Evolutionary conservation across 2,329 filamentous ascomycete species (phyloP).

Genomic region (Huntiella abstrusa): DNA sequence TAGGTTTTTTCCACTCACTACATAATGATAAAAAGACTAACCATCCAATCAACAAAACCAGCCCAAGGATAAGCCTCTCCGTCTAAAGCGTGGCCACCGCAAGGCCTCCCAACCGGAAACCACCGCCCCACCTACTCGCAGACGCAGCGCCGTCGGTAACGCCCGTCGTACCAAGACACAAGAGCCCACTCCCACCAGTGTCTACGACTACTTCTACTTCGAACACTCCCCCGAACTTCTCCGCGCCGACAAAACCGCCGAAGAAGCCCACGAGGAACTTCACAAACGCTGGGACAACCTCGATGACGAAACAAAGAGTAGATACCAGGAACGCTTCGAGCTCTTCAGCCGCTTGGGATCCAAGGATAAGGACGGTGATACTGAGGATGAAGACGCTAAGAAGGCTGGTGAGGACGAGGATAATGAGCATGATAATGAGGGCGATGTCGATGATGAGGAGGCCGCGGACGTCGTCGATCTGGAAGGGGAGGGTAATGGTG

Average conservation of each 20-base stretch:
- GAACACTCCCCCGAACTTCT: constrained; percentile 29
- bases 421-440: background rate
- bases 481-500: constrained; percentile 1
- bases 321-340: constrained; percentile 26
- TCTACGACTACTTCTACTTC: constrained; percentile 36
- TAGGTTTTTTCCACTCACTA: constrained; percentile 24
- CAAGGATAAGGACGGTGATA: too few relatives aligned
- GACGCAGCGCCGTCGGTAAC: too few relatives aligned
- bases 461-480: background rate
- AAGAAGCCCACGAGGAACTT: constrained; percentile 35
- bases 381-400: constrained; percentile 12
- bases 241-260: constrained; percentile 23
- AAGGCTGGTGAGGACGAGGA: constrained; percentile 10
- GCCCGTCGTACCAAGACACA: constrained; percentile 11
- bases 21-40: background rate
- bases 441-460: constrained; percentile 6
- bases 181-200: constrained; percentile 16
- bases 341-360: constrained; percentile 16
- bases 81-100: constrained; percentile 53
- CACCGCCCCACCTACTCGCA: too few relatives aligned
- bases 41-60: constrained; percentile 18
- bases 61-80: constrained; percentile 62
- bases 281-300: constrained; percentile 36
- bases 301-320: constrained; percentile 28
- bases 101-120: constrained; percentile 28